These are phyloP conservation scores for Fusarium pininemorale DNA, from an alignment of 2,329 filamentous ascomycete genomes.

Conservation along the genomic window DNA sequence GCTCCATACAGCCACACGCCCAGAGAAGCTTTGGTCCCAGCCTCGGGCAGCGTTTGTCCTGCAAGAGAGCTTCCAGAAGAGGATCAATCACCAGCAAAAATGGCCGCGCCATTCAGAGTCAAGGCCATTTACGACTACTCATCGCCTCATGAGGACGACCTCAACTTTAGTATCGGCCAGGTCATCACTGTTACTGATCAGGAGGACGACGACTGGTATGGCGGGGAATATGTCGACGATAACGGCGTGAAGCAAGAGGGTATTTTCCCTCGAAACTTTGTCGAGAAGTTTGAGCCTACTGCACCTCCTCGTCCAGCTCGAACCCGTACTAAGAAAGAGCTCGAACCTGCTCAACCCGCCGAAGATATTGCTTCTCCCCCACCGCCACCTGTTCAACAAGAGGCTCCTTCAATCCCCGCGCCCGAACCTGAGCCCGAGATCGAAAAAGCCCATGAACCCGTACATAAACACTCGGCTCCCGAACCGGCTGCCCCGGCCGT, in stretches of 20 bases:
- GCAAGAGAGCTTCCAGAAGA: constrained; percentile 40
- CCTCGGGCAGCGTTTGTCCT: constrained; percentile 44
- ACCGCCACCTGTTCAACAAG: constrained; percentile 45
- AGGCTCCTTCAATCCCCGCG: constrained; percentile 45
- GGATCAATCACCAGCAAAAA: constrained; percentile 54
- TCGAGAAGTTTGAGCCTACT: constrained; percentile 92
- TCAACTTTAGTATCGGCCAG: constrained; percentile 85
- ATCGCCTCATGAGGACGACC: constrained; percentile 93
- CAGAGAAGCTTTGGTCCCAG: constrained; percentile 40
- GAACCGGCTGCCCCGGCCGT: constrained; percentile 48
- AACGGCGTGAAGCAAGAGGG: constrained; percentile 80
- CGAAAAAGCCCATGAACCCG: constrained; percentile 48
- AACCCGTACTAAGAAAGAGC: constrained; percentile 71
- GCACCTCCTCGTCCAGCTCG: constrained; percentile 87
- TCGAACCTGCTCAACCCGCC: constrained; percentile 48
- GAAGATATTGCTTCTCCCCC: constrained; percentile 49
- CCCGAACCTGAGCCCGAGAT: constrained; percentile 51
- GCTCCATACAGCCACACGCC: constrained; percentile 39
- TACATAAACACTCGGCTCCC: constrained; percentile 46
- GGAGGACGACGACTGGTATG: constrained; percentile 95
- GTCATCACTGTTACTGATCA: constrained; percentile 93
- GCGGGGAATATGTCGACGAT: constrained; percentile 84
- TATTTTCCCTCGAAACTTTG: constrained; percentile 96
- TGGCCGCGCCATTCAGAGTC: constrained; percentile 88
- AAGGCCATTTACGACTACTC: constrained; percentile 95